Evolutionary conservation across 163 green algal species (phyloP).

Genomic region (Prototheca cutis): DNA sequence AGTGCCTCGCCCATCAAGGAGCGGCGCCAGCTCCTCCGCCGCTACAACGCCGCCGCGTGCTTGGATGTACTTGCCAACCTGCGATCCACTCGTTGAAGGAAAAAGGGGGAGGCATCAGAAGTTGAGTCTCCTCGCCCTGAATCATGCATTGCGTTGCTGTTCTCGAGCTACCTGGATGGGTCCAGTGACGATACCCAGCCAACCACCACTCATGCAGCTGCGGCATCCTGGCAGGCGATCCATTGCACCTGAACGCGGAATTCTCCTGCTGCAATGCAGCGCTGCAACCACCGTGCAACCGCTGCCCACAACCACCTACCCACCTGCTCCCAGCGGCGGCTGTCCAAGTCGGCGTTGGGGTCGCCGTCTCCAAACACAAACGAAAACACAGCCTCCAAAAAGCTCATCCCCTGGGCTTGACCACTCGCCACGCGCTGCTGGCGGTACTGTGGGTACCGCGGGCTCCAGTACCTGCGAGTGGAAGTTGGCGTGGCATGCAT

Average conservation of each 20-base stretch:
- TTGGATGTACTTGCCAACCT: constrained; percentile 34
- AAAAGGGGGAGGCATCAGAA: background rate
- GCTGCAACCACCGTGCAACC: no score
- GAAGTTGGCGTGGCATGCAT: no score
- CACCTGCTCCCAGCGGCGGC: constrained; percentile 59
- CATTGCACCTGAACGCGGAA: no score
- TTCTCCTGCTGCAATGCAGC: no score
- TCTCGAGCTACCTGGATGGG: no score
- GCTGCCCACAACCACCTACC: constrained; percentile 17
- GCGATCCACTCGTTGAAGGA: background rate
- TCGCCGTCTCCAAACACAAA: constrained; percentile 96
- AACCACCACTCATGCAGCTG: no score
- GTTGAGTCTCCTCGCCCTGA: no score
- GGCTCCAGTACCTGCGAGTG: constrained; percentile 1
- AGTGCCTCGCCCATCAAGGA: constrained; percentile 42
- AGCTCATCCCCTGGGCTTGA: constrained; percentile 47
- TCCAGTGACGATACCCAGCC: no score
- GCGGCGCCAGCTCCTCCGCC: constrained; percentile 76
- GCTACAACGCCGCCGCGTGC: constrained; percentile 58
- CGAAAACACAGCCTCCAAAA: constrained; percentile 81
- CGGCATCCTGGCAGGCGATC: no score
- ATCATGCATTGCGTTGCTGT: no score
- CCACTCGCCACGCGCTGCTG: constrained; percentile 5
- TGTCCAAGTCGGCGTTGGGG: constrained; percentile 74
- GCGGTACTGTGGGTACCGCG: constrained; percentile 8